Base-by-base conservation (phyloP, 2,329 filamentous ascomycete species). In the Coniochaeta prunicola region DNA sequence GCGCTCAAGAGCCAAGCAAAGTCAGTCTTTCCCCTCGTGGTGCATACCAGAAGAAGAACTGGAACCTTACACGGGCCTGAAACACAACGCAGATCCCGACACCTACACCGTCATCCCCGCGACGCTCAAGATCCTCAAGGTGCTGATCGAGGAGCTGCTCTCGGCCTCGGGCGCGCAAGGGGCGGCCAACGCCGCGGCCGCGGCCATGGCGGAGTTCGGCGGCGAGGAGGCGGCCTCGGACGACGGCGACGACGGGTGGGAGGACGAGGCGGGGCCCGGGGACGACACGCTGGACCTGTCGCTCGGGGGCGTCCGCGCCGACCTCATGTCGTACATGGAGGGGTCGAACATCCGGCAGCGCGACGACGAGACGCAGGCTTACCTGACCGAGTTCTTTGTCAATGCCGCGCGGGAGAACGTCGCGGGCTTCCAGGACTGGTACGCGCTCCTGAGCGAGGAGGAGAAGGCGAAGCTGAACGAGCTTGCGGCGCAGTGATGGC, bases 81-180 rank as follows among this genome's bases (percentile, higher is more conserved):
- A 4, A 4, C 10, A 15, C 36, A 31, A 53, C 59, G 40, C 69
- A 90, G 87, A 93, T 70, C 94, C 94, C 17, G 92, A 97, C 70
- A 87, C 89, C 70, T 97, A 88, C 76, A 97, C 92, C 6, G 85
- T 90, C 61, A 86, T 99, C 60, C 85, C 92, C 0, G 92, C 92
- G 0, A 87, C 91, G 1, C 82, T 99, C 69, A 99, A 99, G 77
- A 97, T 99, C 61, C 77, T 97, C 74, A 99, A 99, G 78, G 88
- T 97, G 4, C 84, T 99, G 9, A 88, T 97, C 53, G 91, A 96
- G 69, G 94, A 99, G 75, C 84, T 99, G 3, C 80, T 90, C 6
- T 91, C 90, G 0, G 91, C 92, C 1, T 87, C 90, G 4, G 91
- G 90, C 26, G 74, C 76, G n/a, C 75, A 78, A 60, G 77, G 77